Conservation (phyloP, 2,329 filamentous ascomycete species). For the Clonostachys solani region DNA sequence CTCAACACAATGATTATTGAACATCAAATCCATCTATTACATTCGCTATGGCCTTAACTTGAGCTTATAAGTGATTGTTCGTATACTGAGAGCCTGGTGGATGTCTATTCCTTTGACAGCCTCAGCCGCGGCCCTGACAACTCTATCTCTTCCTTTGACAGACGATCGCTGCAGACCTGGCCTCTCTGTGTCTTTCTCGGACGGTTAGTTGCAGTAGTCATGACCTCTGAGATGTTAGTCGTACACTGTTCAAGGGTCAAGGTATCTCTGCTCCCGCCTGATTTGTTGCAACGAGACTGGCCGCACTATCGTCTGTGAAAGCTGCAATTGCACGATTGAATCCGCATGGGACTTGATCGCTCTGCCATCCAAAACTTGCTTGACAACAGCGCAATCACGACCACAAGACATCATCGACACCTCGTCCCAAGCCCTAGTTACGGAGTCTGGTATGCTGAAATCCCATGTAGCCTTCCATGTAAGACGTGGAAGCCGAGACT, state of each 20-base stretch:
- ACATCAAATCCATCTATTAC: no score
- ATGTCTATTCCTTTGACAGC: no score
- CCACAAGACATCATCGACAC: constrained; percentile 3
- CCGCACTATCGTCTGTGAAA: constrained; percentile 19
- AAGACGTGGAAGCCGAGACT: constrained; percentile 5
- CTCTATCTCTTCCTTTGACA: no score
- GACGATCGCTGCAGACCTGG: no score
- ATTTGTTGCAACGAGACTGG: constrained; percentile 26
- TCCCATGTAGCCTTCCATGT: constrained; percentile 7
- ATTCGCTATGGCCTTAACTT: no score
- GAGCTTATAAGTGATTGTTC: no score
- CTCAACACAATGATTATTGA: no score
- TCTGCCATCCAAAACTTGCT: constrained; percentile 8
- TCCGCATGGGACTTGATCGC: constrained; percentile 21
- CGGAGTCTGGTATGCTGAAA: constrained; percentile 1
- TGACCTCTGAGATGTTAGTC: no score
- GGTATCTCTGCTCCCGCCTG: constrained; percentile 13
- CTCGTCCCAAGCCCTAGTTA: constrained; percentile 10
- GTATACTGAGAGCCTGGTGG: no score
- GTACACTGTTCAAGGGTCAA: background rate
- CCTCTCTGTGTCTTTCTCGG: no score
- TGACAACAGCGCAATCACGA: background rate
- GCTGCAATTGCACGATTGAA: constrained; percentile 19
- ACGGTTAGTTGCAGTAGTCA: no score
- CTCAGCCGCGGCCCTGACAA: no score